Evolutionary conservation across 2,329 filamentous ascomycete genomes (phyloP).

Genomic region (Stylonectria norvegica): DNA sequence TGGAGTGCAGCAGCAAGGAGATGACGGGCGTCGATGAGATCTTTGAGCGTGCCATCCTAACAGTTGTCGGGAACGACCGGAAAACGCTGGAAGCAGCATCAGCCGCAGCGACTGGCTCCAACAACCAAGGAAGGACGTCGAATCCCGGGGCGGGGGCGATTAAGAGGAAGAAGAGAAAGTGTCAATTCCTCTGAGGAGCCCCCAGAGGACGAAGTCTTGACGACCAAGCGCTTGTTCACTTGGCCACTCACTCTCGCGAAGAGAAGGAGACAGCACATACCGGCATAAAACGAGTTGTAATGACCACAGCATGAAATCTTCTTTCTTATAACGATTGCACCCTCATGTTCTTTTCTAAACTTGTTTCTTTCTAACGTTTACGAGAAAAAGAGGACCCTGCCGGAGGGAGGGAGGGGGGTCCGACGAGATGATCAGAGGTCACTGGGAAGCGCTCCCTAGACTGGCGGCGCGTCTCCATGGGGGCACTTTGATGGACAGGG

Average conservation of each 20-base stretch:
- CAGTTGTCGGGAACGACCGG: conserved; percentile 77
- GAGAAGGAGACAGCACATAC: conserved; percentile 15
- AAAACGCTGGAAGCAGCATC: conserved; percentile 56
- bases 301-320: conserved; percentile 39
- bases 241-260: conserved; percentile 11
- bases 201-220: too few species aligned
- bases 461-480: conserved; percentile 17
- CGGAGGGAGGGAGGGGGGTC: conserved; percentile 7
- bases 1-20: conserved; percentile 98
- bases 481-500: conserved; percentile 4
- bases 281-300: conserved; percentile 39
- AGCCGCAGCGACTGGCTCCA: conserved; percentile 33
- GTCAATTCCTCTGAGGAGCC: conserved; percentile 65
- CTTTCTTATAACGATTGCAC: conserved; percentile 34
- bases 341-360: conserved; percentile 19
- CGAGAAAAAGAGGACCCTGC: conserved; percentile 13
- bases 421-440: conserved; percentile 16
- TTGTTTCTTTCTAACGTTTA: conserved; percentile 15
- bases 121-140: conserved; percentile 37
- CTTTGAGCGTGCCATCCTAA: conserved; percentile 87
- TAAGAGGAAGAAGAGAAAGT: conserved; percentile 83
- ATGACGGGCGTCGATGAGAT: conserved; percentile 95
- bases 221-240: conserved; percentile 14
- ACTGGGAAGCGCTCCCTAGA: conserved; percentile 21
- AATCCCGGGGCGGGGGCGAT: conserved; percentile 44